These are phyloP conservation scores for Penicillium rolfsii DNA, from an alignment of 2,329 filamentous ascomycete species.

Conservation along the genomic window DNA sequence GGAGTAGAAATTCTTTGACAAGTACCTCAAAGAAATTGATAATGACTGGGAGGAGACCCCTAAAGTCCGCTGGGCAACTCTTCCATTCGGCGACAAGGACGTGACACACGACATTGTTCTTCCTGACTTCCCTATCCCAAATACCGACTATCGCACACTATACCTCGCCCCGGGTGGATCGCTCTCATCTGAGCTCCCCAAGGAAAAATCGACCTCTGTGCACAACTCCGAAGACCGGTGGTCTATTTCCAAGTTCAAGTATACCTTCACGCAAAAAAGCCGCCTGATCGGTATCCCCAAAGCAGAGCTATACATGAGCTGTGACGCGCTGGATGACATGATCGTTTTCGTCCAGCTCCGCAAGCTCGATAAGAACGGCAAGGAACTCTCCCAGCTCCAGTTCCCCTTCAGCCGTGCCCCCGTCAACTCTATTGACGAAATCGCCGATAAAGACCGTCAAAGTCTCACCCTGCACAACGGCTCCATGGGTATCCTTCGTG, in stretches of 20 bases:
- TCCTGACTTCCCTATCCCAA: slow-evolving; percentile 40
- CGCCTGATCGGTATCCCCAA: slow-evolving; percentile 53
- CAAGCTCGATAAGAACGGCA: slow-evolving; percentile 50
- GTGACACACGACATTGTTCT: slow-evolving; percentile 36
- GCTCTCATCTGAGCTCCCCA: slow-evolving; percentile 6
- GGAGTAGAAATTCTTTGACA: slow-evolving; percentile 48
- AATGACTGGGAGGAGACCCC: slow-evolving; percentile 55
- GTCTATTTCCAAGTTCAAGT: slow-evolving; percentile 39
- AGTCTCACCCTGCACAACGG: slow-evolving; percentile 49
- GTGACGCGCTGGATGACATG: slow-evolving; percentile 48
- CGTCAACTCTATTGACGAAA: slow-evolving; percentile 33
- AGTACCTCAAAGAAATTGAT: slow-evolving; percentile 47
- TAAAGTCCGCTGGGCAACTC: slow-evolving; percentile 47
- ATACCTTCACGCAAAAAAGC: slow-evolving; percentile 45
- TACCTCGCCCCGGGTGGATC: slow-evolving; percentile 28
- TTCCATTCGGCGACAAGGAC: slow-evolving; percentile 42
- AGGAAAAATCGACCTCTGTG: slow-evolving; percentile 17
- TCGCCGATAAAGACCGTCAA: slow-evolving; percentile 40
- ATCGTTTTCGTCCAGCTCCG: slow-evolving; percentile 50
- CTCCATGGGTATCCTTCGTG: slow-evolving; percentile 50
- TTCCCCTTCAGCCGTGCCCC: slow-evolving; percentile 45
- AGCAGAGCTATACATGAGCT: slow-evolving; percentile 52
- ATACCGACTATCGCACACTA: slow-evolving; percentile 39
- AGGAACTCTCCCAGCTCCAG: slow-evolving; percentile 47
- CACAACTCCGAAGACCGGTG: slow-evolving; percentile 39